Evolutionary conservation across 345 rosid genomes (phyloP).

Genomic region (Eucalyptus lansdowneana): DNA sequence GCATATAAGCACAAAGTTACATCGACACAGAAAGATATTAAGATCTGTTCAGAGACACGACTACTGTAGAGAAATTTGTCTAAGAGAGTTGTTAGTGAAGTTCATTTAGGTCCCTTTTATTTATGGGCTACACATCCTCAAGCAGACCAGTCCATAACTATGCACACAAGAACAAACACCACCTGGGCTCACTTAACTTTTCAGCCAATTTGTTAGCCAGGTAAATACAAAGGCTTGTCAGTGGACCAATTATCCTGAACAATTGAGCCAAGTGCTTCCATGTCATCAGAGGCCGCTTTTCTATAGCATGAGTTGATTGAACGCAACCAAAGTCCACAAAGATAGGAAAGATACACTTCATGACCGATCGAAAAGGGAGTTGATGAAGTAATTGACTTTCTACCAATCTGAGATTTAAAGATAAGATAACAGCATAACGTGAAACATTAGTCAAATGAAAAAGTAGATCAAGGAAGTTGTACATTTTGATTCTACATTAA

Average conservation of each 20-base stretch:
- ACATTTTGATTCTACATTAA: background rate
- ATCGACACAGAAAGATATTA: background rate
- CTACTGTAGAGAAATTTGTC: background rate
- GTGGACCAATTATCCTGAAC: background rate
- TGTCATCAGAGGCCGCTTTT: background rate
- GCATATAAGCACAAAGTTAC: background rate
- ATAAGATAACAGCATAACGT: background rate
- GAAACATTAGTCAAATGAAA: background rate
- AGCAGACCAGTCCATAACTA: background rate
- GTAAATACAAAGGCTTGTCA: background rate
- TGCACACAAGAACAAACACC: background rate
- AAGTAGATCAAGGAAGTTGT: background rate
- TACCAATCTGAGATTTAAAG: background rate
- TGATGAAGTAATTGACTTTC: background rate
- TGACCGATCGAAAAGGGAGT: background rate
- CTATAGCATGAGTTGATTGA: background rate
- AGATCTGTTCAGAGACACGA: background rate
- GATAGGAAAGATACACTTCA: background rate
- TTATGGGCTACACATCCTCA: background rate
- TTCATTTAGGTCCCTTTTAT: background rate
- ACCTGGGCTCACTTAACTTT: background rate
- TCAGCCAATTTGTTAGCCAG: background rate
- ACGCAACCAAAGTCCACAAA: background rate
- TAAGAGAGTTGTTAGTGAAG: background rate
- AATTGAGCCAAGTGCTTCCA: background rate